phyloP scores from a whole-genome alignment of 1,139 yeast species.

The Debaryomycetaceae sp. region DNA sequence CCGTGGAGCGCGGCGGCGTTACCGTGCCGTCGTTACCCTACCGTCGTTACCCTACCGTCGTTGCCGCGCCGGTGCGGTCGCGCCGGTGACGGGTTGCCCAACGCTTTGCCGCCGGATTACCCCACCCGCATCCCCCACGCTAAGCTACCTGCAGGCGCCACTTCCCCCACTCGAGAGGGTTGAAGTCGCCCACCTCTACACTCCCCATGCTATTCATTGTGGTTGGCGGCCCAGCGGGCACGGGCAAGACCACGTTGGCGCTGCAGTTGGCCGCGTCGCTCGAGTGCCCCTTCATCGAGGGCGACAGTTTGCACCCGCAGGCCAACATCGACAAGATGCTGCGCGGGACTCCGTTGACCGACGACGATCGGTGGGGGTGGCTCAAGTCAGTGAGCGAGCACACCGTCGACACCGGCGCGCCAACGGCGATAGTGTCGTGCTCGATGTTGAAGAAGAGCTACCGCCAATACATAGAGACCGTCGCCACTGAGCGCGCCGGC shows the following conservation, averaged over 20 bases:
- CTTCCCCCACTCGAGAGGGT: constrained; percentile 3
- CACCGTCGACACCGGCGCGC: constrained; percentile 34
- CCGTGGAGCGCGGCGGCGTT: too few species aligned
- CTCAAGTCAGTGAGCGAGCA: constrained; percentile 45
- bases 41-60: too few species aligned
- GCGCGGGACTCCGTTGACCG: constrained; percentile 71
- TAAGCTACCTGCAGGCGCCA: too few species aligned
- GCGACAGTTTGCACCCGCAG: constrained; percentile 74
- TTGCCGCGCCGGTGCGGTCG: too few species aligned
- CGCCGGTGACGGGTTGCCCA: too few species aligned
- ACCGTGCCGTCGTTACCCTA: too few species aligned
- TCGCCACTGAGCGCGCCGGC: constrained; percentile 12
- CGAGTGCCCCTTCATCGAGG: constrained; percentile 67
- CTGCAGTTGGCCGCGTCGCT: constrained; percentile 40
- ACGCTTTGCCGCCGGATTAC: too few species aligned
- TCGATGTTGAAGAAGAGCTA: constrained; percentile 76
- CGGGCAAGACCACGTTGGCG: constrained; percentile 85
- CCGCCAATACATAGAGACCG: constrained; percentile 50
- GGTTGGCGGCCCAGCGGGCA: constrained; percentile 90
- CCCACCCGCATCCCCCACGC: constrained; percentile 7
- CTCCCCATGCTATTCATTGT: constrained; percentile 24
- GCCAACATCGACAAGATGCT: constrained; percentile 80
- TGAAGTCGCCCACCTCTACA: not conserved
- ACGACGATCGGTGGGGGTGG: constrained; percentile 94
- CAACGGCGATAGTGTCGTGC: constrained; percentile 63